A percentile compares a stretch with the other conserved stretches of the same genome.
phyloP scores from a whole-genome alignment of 768 basidiomycete genomes.

The Pleurotus pulmonarius region DNA sequence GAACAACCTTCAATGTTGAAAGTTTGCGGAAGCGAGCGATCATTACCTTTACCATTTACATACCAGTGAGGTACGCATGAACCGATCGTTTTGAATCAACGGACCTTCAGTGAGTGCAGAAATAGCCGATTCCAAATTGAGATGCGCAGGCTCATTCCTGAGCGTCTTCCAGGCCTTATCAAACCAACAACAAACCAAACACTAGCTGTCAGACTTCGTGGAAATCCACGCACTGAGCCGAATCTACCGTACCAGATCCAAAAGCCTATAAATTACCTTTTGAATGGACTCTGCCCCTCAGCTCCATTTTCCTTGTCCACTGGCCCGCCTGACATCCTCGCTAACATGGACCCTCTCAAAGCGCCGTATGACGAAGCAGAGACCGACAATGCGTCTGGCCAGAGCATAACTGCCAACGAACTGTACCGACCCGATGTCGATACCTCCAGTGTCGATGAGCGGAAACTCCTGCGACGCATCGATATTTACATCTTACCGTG shows the following conservation, averaged over 20 bases:
- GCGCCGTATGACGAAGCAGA: not conserved
- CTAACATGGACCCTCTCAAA: not conserved
- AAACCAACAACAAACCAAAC: slow-evolving; percentile 4
- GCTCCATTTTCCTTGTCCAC: not conserved
- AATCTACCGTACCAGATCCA: not conserved
- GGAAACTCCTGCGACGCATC: slow-evolving; percentile 52
- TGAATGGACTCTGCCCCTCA: not conserved
- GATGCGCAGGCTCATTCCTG: not conserved
- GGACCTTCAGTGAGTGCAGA: not conserved
- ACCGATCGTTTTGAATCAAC: not conserved
- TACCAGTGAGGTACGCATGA: not conserved
- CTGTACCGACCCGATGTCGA: slow-evolving; percentile 51
- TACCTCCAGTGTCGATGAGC: slow-evolving; percentile 50
- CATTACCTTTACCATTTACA: slow-evolving; percentile 3
- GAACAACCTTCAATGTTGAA: not conserved
- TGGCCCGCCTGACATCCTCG: not conserved
- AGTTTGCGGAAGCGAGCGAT: not conserved
- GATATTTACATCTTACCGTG: slow-evolving; percentile 72
- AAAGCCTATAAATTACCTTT: not conserved
- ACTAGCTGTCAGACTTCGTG: slow-evolving; percentile 1
- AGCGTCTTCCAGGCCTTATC: slow-evolving; percentile 4
- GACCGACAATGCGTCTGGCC: not conserved
- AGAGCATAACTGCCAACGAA: slow-evolving; percentile 9
- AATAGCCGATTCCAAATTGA: slow-evolving; percentile 4
- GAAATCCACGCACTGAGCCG: slow-evolving; percentile 6